Conservation (phyloP, 2,329 filamentous ascomycete genomes). For the Amphichorda felina region DNA sequence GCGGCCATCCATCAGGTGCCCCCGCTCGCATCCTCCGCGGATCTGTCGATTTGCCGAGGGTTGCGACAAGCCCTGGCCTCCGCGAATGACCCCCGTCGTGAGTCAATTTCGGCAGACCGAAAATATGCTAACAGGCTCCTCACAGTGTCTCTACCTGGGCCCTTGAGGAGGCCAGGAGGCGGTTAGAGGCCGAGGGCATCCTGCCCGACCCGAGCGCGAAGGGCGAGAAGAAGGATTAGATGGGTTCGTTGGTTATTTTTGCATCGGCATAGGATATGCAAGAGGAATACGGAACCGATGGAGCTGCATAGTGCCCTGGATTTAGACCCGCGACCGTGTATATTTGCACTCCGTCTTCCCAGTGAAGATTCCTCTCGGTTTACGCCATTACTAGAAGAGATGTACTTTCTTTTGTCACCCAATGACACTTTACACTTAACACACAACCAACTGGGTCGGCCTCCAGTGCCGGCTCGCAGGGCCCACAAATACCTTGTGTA, state of each 20-base stretch:
- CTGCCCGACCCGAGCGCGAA: constrained; percentile 66
- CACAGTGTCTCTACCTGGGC: constrained; percentile 97
- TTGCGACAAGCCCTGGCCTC: no score
- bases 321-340: not conserved
- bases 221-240: constrained; percentile 30
- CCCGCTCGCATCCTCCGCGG: no score
- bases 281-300: no score
- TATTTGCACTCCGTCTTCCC: constrained; percentile 1
- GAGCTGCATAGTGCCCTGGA: no score
- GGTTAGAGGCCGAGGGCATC: constrained; percentile 93
- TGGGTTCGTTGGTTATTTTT: not conserved
- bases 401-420: constrained; percentile 1
- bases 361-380: constrained; percentile 3
- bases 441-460: no score
- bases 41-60: no score
- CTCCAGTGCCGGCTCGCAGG: no score
- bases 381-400: constrained; percentile 3
- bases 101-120: not conserved
- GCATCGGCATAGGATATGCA: not conserved
- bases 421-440: constrained; percentile 1
- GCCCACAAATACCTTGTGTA: no score
- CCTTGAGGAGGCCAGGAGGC: constrained; percentile 86
- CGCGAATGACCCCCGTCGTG: no score
- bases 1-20: no score
- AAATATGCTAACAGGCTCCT: constrained; percentile 2